These are phyloP conservation scores for Mesembryanthemum crystallinum DNA, from an alignment of 148 eudicot species.

Conservation along the genomic window DNA sequence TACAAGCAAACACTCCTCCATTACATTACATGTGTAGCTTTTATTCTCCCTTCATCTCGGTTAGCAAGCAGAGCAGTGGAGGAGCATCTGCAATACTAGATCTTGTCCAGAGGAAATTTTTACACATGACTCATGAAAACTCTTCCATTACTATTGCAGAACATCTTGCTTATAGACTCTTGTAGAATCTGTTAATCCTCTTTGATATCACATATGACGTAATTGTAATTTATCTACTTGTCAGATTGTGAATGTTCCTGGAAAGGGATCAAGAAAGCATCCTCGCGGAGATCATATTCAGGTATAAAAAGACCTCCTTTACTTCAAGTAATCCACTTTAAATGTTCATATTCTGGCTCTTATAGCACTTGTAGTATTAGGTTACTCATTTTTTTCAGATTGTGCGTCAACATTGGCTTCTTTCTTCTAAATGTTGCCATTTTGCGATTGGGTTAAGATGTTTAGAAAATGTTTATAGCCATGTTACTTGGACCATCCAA, in stretches of 20 bases:
- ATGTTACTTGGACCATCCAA: no score
- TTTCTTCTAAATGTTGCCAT: no score
- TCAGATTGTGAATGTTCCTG: slow-evolving; percentile 90
- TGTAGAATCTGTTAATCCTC: neutral
- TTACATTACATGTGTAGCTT: no score
- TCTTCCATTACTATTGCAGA: neutral
- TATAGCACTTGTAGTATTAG: neutral
- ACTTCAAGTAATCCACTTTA: neutral
- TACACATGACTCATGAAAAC: neutral
- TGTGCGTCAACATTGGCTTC: neutral
- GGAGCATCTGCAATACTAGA: no score
- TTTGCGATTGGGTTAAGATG: no score
- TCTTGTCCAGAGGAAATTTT: no score
- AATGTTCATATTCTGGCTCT: neutral
- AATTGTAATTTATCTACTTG: slow-evolving; percentile 8
- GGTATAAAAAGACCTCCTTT: slow-evolving; percentile 39
- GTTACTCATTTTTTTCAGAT: neutral
- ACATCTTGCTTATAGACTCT: neutral
- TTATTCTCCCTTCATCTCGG: no score
- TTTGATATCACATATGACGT: slow-evolving; percentile 6
- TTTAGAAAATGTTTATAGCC: no score
- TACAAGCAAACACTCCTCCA: no score
- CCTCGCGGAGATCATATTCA: slow-evolving; percentile 92
- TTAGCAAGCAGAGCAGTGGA: no score
- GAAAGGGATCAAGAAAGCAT: slow-evolving; percentile 91